Conservation (phyloP, 352 stramenopile species). For the Plasmopara viticola region DNA sequence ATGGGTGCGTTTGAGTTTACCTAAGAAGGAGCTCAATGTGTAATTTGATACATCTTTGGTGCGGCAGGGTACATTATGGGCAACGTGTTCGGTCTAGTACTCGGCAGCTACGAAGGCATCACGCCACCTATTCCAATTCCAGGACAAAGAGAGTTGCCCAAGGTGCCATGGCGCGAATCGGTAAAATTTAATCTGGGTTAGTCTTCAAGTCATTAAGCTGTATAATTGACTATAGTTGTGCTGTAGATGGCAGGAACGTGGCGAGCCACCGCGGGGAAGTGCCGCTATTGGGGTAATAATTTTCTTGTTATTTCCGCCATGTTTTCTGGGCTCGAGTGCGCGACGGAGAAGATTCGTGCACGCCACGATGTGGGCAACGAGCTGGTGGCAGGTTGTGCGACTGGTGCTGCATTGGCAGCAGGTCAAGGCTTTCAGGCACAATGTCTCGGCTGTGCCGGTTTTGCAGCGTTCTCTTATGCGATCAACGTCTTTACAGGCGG, state of each 20-base stretch:
- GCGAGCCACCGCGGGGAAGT: conserved; percentile 68
- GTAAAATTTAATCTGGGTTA: conserved; percentile 21
- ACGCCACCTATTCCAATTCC: conserved; percentile 71
- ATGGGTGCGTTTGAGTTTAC: conserved; percentile 46
- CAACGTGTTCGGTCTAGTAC: conserved; percentile 68
- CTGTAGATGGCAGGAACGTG: conserved; percentile 57
- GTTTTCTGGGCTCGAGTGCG: conserved; percentile 92
- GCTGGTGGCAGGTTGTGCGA: conserved; percentile 92
- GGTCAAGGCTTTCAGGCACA: conserved; percentile 91
- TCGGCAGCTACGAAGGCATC: conserved; percentile 84
- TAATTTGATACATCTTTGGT: background rate
- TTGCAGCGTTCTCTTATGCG: conserved; percentile 88
- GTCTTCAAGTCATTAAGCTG: background rate
- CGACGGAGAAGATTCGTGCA: conserved; percentile 90
- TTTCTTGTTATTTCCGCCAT: conserved; percentile 89
- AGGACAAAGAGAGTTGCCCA: conserved; percentile 72
- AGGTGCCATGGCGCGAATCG: conserved; percentile 71
- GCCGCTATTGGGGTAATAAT: conserved; percentile 82
- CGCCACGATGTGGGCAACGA: conserved; percentile 94
- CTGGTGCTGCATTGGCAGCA: conserved; percentile 90
- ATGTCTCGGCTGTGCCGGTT: conserved; percentile 90
- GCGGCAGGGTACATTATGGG: conserved; percentile 71
- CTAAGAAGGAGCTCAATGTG: background rate
- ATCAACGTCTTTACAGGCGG: conserved; percentile 86
- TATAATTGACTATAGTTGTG: background rate